Conservation (phyloP, 495 filamentous ascomycete species). For the Durotheca rogersii region DNA sequence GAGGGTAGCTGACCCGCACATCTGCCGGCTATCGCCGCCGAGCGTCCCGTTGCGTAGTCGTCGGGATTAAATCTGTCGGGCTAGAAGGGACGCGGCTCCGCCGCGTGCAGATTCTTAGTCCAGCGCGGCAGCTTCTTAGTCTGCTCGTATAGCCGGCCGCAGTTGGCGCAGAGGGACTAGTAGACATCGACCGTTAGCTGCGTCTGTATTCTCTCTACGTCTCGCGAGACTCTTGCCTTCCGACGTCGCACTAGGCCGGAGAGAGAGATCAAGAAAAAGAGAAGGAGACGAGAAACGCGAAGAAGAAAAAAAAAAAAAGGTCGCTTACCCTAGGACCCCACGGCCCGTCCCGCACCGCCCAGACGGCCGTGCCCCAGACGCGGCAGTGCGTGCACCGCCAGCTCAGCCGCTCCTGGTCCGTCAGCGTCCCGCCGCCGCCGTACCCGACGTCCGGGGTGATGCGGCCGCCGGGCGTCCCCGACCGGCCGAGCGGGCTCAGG, state of each 20-base stretch:
- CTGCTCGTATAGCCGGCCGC: constrained; percentile 83
- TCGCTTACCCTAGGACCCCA: constrained; percentile 78
- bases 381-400: constrained; percentile 93
- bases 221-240: too few species aligned
- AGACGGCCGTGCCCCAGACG: constrained; percentile 85
- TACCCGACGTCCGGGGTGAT: constrained; percentile 73
- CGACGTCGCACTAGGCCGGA: too few species aligned
- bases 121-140: constrained; percentile 82
- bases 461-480: constrained; percentile 66
- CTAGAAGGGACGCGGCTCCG: constrained; percentile 44
- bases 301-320: too few species aligned
- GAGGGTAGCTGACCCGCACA: too few species aligned
- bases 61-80: not conserved
- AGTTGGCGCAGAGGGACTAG: constrained; percentile 92
- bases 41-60: too few species aligned
- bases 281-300: too few species aligned
- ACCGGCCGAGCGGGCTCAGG: constrained; percentile 68
- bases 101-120: constrained; percentile 71
- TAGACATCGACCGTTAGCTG: constrained; percentile 26
- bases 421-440: constrained; percentile 65
- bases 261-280: too few species aligned
- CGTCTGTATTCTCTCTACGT: too few species aligned
- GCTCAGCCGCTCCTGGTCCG: constrained; percentile 74
- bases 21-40: too few species aligned
- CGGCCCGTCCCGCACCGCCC: constrained; percentile 93